Evolutionary conservation across 208 protist genomes (phyloP), one percentile per base, ranked within the genome.

Genomic region (Leishmania amazonensis): DNA sequence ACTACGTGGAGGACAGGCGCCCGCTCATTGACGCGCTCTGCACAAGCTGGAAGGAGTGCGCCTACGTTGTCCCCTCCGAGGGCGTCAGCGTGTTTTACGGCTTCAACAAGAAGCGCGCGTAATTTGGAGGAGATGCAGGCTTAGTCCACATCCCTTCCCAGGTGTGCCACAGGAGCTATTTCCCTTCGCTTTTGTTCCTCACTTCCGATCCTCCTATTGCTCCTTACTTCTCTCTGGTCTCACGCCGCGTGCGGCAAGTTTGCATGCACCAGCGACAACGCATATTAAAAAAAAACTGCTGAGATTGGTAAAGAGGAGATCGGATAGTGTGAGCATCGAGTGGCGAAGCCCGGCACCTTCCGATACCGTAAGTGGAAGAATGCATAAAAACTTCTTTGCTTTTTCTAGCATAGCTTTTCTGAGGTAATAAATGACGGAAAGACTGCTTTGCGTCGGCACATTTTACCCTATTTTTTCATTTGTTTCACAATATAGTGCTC

Each of bases 61-160:
- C 86, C 79, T 97, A 96, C 84, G 94, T 97, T 53, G 82, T 97
- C 15, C 92, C 94, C 0, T 83, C 86, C 0, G 94, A 97, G 19
- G 92, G 92, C 31, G 81, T 97, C n/a, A 89, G 89, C 70, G 81
- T 94, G 5, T 97, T 90, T 67, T 90, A 93, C 79, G 88, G 90
- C 28, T 83, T 78, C 72, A 91, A 83, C 74, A 88, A 87, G 57
- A 87, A 86, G 74, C 72, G 83, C 67, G 62, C 11, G 2, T 82
- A 71, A 76, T 51, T 47, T 2, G 6, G 24, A 35, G 15, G 6
- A 60, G 19, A 42, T 35, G n/a, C 19, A 13, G 35, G 3, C 72
- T 2, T 28, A n/a, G 31, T 62, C 21, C 15, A 11, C 49, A 76
- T 60, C 51, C 60, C 35, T 31, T 9, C 24, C 40, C 28, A 15